Percentiles rank a stretch among this genome's conserved stretches.
Evolutionary conservation across 495 filamentous ascomycete genomes (phyloP).

Genomic region (Penicillium pulvis): DNA sequence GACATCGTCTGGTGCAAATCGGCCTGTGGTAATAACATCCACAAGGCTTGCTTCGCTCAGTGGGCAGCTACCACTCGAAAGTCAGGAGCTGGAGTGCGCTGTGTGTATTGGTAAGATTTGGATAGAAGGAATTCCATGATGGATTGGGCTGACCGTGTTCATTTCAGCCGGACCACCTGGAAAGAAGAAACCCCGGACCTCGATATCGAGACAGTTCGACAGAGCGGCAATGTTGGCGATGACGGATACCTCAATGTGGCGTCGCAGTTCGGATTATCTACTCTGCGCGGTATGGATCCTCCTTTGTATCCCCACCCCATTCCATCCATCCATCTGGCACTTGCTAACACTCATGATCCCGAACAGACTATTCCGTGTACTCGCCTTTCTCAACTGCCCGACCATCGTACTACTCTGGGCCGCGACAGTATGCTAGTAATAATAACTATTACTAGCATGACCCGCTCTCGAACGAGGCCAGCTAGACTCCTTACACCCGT

Average conservation of each 20-base stretch:
- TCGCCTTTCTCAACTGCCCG: constrained; percentile 41
- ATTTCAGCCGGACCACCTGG: constrained; percentile 61
- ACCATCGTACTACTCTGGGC: constrained; percentile 27
- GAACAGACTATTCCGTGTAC: constrained; percentile 46
- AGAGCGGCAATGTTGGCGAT: constrained; percentile 34
- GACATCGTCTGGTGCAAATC: constrained; percentile 70
- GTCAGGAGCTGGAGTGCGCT: constrained; percentile 58
- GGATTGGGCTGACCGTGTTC: neutral
- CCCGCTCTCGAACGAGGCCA: neutral
- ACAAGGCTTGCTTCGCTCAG: constrained; percentile 69
- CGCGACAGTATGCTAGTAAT: constrained; percentile 2
- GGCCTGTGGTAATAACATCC: constrained; percentile 78
- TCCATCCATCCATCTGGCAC: neutral
- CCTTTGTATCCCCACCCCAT: constrained; percentile 27
- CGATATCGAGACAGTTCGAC: constrained; percentile 45
- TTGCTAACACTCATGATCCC: constrained; percentile 9
- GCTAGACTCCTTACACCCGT: neutral
- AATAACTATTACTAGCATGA: neutral
- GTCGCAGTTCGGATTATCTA: constrained; percentile 59
- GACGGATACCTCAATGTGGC: constrained; percentile 73
- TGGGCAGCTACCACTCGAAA: constrained; percentile 62
- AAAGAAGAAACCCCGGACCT: constrained; percentile 48
- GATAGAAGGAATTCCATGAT: neutral
- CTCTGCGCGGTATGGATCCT: constrained; percentile 49
- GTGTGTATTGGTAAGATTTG: constrained; percentile 60